Percentiles rank a stretch among this genome's conserved stretches.
Conservation (phyloP, 495 filamentous ascomycete species). For the Letharia lupina region DNA sequence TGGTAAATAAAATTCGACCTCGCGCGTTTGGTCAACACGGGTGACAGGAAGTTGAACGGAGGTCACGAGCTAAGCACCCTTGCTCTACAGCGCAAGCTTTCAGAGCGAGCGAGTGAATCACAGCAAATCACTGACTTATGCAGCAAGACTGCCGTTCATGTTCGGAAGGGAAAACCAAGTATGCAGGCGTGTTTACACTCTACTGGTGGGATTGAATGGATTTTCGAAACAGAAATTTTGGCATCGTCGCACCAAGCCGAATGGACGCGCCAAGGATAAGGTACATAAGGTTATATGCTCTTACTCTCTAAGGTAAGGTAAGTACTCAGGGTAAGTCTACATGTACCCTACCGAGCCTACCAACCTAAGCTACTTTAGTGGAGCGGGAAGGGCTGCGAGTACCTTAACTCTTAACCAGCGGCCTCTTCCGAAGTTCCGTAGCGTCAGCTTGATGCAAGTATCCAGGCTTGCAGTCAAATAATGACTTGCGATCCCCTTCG, state of each 20-base stretch:
- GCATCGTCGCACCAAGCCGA: background rate
- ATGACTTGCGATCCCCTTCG: background rate
- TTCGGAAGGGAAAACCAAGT: background rate
- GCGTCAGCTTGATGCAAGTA: no score
- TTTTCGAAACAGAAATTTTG: background rate
- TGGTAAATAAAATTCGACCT: no score
- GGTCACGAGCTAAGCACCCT: background rate
- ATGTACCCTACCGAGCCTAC: no score
- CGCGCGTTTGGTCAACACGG: conserved; percentile 10
- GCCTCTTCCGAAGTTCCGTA: no score
- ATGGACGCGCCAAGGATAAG: background rate
- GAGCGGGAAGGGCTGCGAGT: no score
- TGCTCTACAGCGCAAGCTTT: conserved; percentile 2
- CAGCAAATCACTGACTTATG: background rate
- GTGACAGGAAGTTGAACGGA: background rate
- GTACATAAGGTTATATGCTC: background rate
- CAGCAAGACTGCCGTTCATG: background rate
- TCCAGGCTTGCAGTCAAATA: background rate
- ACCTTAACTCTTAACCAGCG: no score
- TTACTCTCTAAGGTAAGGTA: no score
- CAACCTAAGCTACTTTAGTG: no score
- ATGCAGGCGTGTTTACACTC: background rate
- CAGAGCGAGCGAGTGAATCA: conserved; percentile 10
- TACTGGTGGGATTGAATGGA: background rate
- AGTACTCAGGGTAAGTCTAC: no score